Evolutionary conservation across 2,329 filamentous ascomycete species (phyloP).

Genomic region (Trichoderma aggressivum): DNA sequence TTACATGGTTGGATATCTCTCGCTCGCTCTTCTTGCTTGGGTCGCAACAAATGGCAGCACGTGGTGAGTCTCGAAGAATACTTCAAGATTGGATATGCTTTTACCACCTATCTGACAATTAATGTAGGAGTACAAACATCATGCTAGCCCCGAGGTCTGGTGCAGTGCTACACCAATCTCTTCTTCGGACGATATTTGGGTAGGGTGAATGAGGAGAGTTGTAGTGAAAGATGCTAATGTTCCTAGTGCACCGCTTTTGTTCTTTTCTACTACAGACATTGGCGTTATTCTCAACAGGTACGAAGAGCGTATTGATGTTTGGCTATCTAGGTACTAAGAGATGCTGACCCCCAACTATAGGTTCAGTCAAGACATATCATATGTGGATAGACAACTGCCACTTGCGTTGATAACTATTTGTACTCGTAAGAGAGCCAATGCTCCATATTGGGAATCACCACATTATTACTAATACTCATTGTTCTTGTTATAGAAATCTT

Average conservation of each 20-base stretch:
- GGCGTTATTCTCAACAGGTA: constrained; percentile 39
- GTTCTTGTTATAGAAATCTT: constrained; percentile 29
- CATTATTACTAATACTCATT: background rate
- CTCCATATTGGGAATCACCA: background rate
- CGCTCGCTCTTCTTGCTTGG: constrained; percentile 35
- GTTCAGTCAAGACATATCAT: constrained; percentile 41
- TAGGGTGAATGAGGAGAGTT: background rate
- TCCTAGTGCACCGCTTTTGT: constrained; percentile 37
- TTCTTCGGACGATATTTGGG: constrained; percentile 18
- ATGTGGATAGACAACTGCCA: constrained; percentile 39
- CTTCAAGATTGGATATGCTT: background rate
- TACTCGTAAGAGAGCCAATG: constrained; percentile 19
- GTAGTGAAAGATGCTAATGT: background rate
- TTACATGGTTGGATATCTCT: constrained; percentile 37
- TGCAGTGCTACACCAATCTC: constrained; percentile 21
- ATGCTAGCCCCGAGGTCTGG: constrained; percentile 39
- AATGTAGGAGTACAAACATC: constrained; percentile 32
- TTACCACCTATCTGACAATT: background rate
- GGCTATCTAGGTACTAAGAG: background rate
- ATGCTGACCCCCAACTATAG: constrained; percentile 21
- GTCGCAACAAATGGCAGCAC: constrained; percentile 32
- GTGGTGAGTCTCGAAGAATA: constrained; percentile 19
- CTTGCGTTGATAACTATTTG: constrained; percentile 30
- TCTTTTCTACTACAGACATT: constrained; percentile 38
- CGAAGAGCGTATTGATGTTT: too few species aligned